Percentiles rank a stretch among this genome's conserved stretches.
These are phyloP conservation scores for Musa troglodytarum DNA, from an alignment of 176 grass and related monocot species.

Conservation along the genomic window DNA sequence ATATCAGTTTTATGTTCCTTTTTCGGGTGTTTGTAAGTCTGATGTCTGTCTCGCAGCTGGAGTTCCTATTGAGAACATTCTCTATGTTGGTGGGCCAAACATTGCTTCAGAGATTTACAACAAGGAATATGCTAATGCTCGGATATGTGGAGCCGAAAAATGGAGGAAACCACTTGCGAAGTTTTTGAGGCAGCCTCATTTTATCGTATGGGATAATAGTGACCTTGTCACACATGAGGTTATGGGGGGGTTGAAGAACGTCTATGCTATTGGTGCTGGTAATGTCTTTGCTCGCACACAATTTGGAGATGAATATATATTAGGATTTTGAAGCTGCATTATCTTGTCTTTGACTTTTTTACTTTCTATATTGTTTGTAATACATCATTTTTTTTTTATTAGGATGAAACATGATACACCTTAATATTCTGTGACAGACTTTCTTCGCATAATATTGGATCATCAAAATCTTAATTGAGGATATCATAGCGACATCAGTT, in stretches of 20 bases:
- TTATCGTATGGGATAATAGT: constrained; percentile 97
- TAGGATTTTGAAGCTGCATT: neutral
- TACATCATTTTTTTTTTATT: too few species aligned
- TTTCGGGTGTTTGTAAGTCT: constrained; percentile 8
- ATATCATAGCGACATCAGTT: too few species aligned
- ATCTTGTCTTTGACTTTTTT: neutral
- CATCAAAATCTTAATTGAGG: too few species aligned
- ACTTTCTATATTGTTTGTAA: neutral
- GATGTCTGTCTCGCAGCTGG: constrained; percentile 48
- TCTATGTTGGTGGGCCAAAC: constrained; percentile 95
- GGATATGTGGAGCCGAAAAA: constrained; percentile 88
- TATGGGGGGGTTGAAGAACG: constrained; percentile 98
- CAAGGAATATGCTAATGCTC: constrained; percentile 95
- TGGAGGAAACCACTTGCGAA: constrained; percentile 95
- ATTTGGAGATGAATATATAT: constrained; percentile 9
- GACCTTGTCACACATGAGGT: constrained; percentile 94
- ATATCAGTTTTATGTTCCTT: neutral
- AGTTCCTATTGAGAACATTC: constrained; percentile 79
- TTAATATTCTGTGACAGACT: too few species aligned
- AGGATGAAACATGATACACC: too few species aligned
- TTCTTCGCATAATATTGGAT: too few species aligned
- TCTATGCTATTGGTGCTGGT: constrained; percentile 96
- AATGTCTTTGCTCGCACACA: constrained; percentile 24
- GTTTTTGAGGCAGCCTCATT: constrained; percentile 97
- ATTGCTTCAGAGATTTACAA: constrained; percentile 99